Evolutionary conservation across 2,329 filamentous ascomycete species (phyloP).

Genomic region (Neonectria neomacrospora): DNA sequence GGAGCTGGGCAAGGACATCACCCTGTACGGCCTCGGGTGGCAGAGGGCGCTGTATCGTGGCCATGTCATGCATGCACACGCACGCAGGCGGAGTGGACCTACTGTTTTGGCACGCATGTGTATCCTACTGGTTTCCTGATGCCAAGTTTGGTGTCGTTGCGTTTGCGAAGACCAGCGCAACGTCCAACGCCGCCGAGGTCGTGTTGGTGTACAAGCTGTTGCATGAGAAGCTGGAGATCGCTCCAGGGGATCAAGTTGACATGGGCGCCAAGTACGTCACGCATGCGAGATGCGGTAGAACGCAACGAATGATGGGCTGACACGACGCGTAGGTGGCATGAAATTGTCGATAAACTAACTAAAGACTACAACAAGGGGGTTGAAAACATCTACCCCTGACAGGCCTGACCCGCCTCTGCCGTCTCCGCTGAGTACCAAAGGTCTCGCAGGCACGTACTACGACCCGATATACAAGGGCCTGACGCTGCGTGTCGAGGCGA

Average conservation of each 20-base stretch:
- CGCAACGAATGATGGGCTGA: conserved; percentile 8
- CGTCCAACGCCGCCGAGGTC: conserved; percentile 48
- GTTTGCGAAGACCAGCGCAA: conserved; percentile 55
- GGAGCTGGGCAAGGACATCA: conserved; percentile 30
- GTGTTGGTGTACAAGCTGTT: conserved; percentile 45
- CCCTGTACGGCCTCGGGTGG: conserved; percentile 49
- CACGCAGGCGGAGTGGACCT: conserved; percentile 47
- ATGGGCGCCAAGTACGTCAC: conserved; percentile 35
- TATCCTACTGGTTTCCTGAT: conserved; percentile 50
- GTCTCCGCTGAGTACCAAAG: conserved; percentile 49
- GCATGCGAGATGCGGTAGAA: neutral
- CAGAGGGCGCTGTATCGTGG: conserved; percentile 39
- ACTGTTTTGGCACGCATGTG: conserved; percentile 43
- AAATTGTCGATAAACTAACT: conserved; percentile 6
- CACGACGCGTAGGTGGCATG: conserved; percentile 17
- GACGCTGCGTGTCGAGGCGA: conserved; percentile 30
- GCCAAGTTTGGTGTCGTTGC: conserved; percentile 47
- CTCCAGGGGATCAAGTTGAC: conserved; percentile 34
- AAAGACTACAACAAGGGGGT: conserved; percentile 46
- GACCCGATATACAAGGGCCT: conserved; percentile 54
- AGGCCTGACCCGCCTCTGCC: conserved; percentile 50
- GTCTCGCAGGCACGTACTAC: conserved; percentile 55
- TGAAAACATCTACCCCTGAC: conserved; percentile 53
- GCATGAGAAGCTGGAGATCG: conserved; percentile 45
- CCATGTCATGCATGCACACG: conserved; percentile 42